Conservation (phyloP, 305 asterid species). For the Solanum aculeatissimum region DNA sequence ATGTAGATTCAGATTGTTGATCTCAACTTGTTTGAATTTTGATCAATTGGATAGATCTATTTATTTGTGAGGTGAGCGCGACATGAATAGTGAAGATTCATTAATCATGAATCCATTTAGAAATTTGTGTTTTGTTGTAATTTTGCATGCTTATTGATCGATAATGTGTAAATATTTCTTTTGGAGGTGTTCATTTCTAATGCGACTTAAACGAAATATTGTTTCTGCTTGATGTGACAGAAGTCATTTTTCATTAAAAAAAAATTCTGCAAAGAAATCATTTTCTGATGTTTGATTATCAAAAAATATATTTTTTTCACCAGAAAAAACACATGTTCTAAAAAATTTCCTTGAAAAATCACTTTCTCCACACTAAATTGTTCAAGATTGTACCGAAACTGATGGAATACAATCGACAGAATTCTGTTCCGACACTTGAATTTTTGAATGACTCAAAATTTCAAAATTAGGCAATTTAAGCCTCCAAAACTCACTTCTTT, state of each 20-base stretch:
- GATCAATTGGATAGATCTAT: neutral
- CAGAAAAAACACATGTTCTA: neutral
- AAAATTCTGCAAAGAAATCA: too few relatives aligned
- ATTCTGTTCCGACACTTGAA: too few relatives aligned
- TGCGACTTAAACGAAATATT: neutral
- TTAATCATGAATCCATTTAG: neutral
- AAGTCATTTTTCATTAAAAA: neutral
- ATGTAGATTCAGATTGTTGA: neutral
- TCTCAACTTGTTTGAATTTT: neutral
- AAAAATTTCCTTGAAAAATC: neutral
- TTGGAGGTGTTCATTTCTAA: neutral
- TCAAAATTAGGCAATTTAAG: too few relatives aligned
- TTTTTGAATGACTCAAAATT: too few relatives aligned
- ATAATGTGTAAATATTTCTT: neutral
- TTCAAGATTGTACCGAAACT: neutral
- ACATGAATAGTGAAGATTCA: neutral
- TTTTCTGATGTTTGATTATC: neutral
- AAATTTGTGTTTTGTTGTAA: neutral
- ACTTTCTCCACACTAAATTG: neutral
- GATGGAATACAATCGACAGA: too few relatives aligned
- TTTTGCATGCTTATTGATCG: neutral
- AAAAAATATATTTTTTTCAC: neutral
- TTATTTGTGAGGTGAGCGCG: neutral
- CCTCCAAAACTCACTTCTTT: too few relatives aligned
- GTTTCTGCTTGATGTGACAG: fast-evolving